Evolutionary conservation across 75 land plant species (phyloP).

Genomic region (Sequoia sempervirens): DNA sequence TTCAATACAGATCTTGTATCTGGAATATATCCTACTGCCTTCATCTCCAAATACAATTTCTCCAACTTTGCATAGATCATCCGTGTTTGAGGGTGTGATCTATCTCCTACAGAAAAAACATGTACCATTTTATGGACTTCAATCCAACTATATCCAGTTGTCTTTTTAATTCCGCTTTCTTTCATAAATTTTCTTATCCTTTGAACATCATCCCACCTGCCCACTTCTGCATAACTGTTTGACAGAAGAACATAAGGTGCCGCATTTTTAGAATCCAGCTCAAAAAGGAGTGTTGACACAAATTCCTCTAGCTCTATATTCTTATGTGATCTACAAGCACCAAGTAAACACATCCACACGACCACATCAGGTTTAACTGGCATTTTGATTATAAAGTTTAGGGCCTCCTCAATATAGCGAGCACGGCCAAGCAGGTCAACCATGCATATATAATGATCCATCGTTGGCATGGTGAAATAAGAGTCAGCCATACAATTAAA

Average conservation of each 20-base stretch:
- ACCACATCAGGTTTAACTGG: constrained; percentile 6
- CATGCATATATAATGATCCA: not conserved
- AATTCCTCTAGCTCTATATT: not conserved
- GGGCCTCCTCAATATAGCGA: constrained; percentile 8
- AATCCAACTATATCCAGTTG: not conserved
- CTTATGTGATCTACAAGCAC: not conserved
- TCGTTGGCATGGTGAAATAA: not conserved
- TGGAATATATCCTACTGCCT: constrained; percentile 15
- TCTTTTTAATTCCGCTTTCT: not conserved
- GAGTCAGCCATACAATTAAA: not conserved
- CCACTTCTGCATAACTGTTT: not conserved
- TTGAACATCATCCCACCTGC: constrained; percentile 3
- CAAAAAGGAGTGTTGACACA: not conserved
- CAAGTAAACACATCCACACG: constrained; percentile 10
- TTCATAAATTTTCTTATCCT: not conserved
- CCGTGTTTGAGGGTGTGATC: constrained; percentile 12
- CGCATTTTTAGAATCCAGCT: not conserved
- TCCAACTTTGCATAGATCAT: constrained; percentile 14
- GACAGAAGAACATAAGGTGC: constrained; percentile 1
- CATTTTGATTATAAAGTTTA: constrained; percentile 11
- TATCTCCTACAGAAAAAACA: constrained; percentile 11
- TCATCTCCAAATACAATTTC: constrained; percentile 7
- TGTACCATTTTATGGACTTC: constrained; percentile 7
- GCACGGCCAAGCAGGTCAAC: constrained; percentile 15
- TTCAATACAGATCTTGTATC: constrained; percentile 7